Conservation (phyloP, 2,329 filamentous ascomycete species). For the Mycogone perniciosa region DNA sequence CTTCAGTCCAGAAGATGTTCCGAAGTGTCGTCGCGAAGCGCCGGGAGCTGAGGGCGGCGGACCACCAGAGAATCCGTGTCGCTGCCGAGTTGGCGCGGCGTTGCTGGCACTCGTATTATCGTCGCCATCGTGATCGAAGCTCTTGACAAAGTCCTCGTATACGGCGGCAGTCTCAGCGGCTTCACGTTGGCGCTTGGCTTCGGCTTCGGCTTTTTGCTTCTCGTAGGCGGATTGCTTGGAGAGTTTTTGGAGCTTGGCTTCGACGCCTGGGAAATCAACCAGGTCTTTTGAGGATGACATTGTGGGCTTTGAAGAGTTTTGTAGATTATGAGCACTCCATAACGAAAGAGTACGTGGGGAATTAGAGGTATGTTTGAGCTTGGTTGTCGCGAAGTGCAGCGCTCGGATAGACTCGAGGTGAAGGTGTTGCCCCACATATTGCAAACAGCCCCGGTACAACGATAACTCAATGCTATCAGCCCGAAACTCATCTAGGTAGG, state of each 20-base stretch:
- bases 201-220: conserved; percentile 79
- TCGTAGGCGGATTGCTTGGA: conserved; percentile 84
- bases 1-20: conserved; percentile 42
- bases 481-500: background rate
- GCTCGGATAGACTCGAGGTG: background rate
- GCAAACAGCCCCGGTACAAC: conserved; percentile 13
- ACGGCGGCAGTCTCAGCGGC: conserved; percentile 82
- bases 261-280: conserved; percentile 61
- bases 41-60: conserved; percentile 18
- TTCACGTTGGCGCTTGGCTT: conserved; percentile 79
- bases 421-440: background rate
- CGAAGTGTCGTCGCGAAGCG: conserved; percentile 58
- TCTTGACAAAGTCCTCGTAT: conserved; percentile 82
- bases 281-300: conserved; percentile 46
- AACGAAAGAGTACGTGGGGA: background rate
- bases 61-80: conserved; percentile 19
- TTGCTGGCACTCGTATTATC: conserved; percentile 26
- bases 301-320: conserved; percentile 6
- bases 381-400: background rate
- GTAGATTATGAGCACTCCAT: background rate
- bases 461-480: conserved; percentile 8
- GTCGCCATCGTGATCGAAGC: conserved; percentile 57
- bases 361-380: background rate
- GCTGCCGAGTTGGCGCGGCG: conserved; percentile 17
- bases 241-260: conserved; percentile 71